Conservation (phyloP, 2,329 filamentous ascomycete species). For the Arthrobotrys sinensis region DNA sequence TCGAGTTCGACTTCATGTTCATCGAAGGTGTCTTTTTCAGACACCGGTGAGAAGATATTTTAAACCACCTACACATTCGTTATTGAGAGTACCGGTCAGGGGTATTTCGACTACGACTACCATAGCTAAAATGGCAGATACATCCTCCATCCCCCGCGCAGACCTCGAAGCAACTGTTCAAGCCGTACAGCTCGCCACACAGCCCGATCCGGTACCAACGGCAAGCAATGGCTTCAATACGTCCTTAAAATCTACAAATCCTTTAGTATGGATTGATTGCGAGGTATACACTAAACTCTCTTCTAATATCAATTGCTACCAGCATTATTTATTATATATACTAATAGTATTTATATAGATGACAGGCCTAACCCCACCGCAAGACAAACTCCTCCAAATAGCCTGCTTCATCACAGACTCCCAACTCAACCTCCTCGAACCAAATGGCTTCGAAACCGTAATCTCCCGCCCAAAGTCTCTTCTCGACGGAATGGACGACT, state of each 20-base stretch:
- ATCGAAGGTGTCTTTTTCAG: background rate
- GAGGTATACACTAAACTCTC: conserved; percentile 70
- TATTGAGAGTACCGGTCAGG: background rate
- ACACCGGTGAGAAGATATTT: background rate
- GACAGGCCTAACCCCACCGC: conserved; percentile 85
- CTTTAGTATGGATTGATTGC: conserved; percentile 89
- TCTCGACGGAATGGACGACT: conserved; percentile 86
- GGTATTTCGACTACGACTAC: background rate
- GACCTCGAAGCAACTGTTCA: background rate
- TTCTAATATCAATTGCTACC: conserved; percentile 33
- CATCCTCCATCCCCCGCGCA: background rate
- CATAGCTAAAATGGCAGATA: background rate
- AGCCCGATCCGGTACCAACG: background rate
- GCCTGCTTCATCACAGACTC: conserved; percentile 91
- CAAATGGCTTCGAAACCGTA: conserved; percentile 82
- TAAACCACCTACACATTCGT: background rate
- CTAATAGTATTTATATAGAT: conserved; percentile 74
- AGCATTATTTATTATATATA: conserved; percentile 21
- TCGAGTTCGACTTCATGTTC: background rate
- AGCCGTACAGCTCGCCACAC: background rate
- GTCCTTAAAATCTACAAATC: conserved; percentile 65
- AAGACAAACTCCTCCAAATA: conserved; percentile 89
- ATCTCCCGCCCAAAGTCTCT: conserved; percentile 80
- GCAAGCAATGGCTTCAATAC: background rate
- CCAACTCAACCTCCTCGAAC: conserved; percentile 81